Percentiles rank a stretch among this genome's conserved stretches.
Conservation (phyloP, 345 rosid genomes). For the Noccaea bulbosa region DNA sequence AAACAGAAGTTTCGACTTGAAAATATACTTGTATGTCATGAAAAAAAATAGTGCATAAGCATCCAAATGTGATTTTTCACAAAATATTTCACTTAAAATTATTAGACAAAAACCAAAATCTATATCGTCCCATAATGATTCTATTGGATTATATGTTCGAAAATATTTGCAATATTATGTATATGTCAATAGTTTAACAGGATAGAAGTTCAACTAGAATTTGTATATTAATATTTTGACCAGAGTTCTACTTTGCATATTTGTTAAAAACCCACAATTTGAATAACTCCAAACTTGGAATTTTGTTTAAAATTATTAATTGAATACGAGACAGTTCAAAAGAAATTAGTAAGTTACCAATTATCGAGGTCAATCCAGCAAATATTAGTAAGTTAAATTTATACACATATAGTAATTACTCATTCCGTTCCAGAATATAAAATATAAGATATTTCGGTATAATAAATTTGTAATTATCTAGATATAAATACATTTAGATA, state of each 20-base stretch:
- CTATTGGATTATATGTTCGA: neutral
- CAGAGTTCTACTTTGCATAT: neutral
- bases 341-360: neutral
- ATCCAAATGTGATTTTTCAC: neutral
- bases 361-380: neutral
- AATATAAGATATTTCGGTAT: too few species aligned
- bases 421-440: too few species aligned
- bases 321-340: neutral
- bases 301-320: neutral
- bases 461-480: too few species aligned
- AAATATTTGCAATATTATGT: neutral
- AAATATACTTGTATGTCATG: neutral
- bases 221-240: constrained; percentile 12
- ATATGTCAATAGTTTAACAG: neutral
- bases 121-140: neutral
- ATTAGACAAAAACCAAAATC: neutral
- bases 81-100: neutral
- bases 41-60: neutral
- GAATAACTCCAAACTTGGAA: neutral
- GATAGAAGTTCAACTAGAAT: neutral
- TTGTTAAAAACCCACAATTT: neutral
- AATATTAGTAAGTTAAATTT: neutral
- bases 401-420: too few species aligned
- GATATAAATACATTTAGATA: too few species aligned
- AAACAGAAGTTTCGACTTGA: neutral